phyloP scores from a whole-genome alignment of 2,329 filamentous ascomycete genomes.

The Nannizziopsis arthrosporioides region DNA sequence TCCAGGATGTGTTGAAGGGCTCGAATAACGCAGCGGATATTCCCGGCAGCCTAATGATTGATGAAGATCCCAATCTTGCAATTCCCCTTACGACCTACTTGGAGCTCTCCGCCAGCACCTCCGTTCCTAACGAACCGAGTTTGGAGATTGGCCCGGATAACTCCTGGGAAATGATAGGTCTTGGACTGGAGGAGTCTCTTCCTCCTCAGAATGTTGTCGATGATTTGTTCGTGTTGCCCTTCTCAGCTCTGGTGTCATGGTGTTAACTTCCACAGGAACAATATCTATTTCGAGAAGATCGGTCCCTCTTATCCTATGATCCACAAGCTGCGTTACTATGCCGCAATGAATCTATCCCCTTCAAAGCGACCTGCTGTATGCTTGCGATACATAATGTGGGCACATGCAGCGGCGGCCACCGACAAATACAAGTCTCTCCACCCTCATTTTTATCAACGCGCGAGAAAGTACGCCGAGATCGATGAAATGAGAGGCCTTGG shows the following conservation, averaged over 20 bases:
- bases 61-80: neutral
- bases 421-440: slow-evolving; percentile 72
- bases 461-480: slow-evolving; percentile 78
- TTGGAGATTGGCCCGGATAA: slow-evolving; percentile 37
- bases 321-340: slow-evolving; percentile 74
- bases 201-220: slow-evolving; percentile 72
- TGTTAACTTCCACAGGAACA: slow-evolving; percentile 44
- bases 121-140: slow-evolving; percentile 6
- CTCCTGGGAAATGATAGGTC: slow-evolving; percentile 73
- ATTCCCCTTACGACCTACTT: neutral
- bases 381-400: slow-evolving; percentile 91
- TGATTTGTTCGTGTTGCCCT: slow-evolving; percentile 51
- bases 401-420: slow-evolving; percentile 70
- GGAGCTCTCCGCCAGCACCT: slow-evolving; percentile 1
- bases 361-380: slow-evolving; percentile 75
- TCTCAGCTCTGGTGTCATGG: neutral
- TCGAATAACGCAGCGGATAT: neutral
- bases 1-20: neutral
- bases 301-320: slow-evolving; percentile 80
- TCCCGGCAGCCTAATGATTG: neutral
- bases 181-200: slow-evolving; percentile 71
- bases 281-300: slow-evolving; percentile 82
- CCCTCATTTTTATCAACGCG: slow-evolving; percentile 78
- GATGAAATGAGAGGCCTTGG: slow-evolving; percentile 90
- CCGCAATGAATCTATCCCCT: slow-evolving; percentile 80